Conservation (phyloP, 169 alveolate species). For the Eimeria mitis region DNA sequence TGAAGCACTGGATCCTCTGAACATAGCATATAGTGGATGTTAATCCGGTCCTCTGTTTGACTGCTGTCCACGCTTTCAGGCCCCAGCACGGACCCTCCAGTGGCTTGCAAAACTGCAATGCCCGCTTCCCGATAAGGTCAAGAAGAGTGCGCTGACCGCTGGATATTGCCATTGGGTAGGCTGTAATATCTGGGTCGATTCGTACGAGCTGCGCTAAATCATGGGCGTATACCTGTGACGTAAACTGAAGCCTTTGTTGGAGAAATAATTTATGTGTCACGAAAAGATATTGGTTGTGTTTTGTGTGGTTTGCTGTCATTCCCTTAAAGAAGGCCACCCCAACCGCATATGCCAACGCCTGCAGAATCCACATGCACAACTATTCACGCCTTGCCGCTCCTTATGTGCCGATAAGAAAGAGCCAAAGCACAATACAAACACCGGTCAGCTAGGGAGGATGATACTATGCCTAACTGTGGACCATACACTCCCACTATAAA, state of each 20-base stretch:
- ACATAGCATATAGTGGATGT: too few species aligned
- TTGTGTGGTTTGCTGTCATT: background rate
- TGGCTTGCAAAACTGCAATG: too few species aligned
- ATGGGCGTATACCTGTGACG: background rate
- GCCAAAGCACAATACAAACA: background rate
- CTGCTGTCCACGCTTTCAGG: background rate
- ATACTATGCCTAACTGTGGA: background rate
- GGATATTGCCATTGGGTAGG: background rate
- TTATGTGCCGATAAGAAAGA: background rate
- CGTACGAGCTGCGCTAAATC: background rate
- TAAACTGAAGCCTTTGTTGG: background rate
- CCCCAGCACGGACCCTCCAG: background rate
- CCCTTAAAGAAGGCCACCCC: background rate
- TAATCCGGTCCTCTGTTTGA: too few species aligned
- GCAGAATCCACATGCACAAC: background rate
- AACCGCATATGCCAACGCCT: background rate
- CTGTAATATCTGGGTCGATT: too few species aligned
- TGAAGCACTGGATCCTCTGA: too few species aligned
- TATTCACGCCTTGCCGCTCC: background rate
- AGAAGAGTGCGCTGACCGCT: background rate
- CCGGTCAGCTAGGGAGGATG: background rate
- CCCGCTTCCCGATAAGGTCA: background rate
- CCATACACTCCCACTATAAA: background rate
- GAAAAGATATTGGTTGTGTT: background rate
- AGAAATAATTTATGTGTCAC: background rate